Evolutionary conservation across 495 filamentous ascomycete genomes (phyloP).

Genomic region (Daldinia caldariorum): DNA sequence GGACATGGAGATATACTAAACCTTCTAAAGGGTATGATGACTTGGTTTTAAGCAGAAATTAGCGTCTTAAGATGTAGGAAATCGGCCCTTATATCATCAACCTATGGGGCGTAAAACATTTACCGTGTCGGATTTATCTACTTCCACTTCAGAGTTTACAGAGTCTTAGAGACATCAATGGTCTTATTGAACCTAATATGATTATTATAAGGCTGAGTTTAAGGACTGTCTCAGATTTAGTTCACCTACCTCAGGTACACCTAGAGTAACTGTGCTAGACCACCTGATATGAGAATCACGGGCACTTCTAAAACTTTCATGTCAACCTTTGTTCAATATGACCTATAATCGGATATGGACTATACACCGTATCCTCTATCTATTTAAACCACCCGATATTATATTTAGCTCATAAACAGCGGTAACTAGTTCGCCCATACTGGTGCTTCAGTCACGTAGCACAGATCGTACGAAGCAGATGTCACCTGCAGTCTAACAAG

Average conservation of each 20-base stretch:
- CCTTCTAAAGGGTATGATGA: neutral
- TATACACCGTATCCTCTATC: neutral
- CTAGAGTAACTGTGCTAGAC: neutral
- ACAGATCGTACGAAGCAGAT: constrained; percentile 1
- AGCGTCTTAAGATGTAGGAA: neutral
- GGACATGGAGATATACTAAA: neutral
- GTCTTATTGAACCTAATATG: neutral
- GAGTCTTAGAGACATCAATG: neutral
- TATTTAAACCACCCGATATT: no score
- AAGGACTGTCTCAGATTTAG: neutral
- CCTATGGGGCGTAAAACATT: neutral
- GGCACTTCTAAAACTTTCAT: neutral
- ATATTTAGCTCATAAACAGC: neutral
- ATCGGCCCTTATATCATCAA: neutral
- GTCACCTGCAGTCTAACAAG: neutral
- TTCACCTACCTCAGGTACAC: neutral
- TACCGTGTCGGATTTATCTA: neutral
- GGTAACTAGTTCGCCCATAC: neutral
- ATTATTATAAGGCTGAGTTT: neutral
- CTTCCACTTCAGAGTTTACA: neutral
- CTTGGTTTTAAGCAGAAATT: neutral
- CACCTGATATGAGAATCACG: neutral
- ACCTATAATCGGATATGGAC: neutral
- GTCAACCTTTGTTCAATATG: neutral
- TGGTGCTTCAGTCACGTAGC: neutral